Evolutionary conservation across 2,329 filamentous ascomycete genomes (phyloP).

Genomic region (Lachnellula arida): DNA sequence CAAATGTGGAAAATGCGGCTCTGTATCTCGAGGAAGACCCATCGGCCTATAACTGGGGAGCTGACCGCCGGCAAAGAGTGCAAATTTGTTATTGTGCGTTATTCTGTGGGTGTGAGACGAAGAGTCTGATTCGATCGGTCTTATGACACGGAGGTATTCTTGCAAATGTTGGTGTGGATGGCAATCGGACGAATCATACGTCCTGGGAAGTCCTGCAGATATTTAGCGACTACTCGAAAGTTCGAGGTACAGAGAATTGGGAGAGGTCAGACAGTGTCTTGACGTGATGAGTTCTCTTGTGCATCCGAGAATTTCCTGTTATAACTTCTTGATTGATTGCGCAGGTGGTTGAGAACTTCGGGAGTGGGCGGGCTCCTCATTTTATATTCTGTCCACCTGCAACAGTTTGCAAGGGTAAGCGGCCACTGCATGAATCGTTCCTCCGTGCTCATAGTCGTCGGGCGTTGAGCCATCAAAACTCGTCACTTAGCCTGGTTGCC

Average conservation of each 20-base stretch:
- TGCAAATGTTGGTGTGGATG: conserved; percentile 14
- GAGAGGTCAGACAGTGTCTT: not conserved
- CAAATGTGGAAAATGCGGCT: conserved; percentile 9
- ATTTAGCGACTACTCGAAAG: conserved; percentile 24
- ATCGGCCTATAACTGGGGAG: conserved; percentile 7
- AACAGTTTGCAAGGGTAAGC: conserved; percentile 16
- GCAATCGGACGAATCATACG: conserved; percentile 21
- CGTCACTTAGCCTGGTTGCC: conserved; percentile 21
- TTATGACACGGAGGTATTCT: not conserved
- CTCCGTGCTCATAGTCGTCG: conserved; percentile 5
- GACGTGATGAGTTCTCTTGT: not conserved
- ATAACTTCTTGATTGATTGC: not conserved
- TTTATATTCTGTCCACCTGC: conserved; percentile 18
- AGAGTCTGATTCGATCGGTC: conserved; percentile 14
- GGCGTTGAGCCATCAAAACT: conserved; percentile 8
- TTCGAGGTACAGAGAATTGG: conserved; percentile 11
- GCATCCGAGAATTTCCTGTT: not conserved
- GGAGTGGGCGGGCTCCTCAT: conserved; percentile 12
- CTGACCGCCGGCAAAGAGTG: conserved; percentile 1
- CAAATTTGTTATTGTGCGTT: not conserved
- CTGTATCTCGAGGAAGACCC: not conserved
- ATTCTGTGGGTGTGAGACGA: not conserved
- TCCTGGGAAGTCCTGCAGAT: conserved; percentile 16
- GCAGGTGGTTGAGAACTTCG: not conserved
- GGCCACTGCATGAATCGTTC: conserved; percentile 12